Conservation (phyloP, 176 grass and related monocot genomes). For the Microstegium vimineum region DNA sequence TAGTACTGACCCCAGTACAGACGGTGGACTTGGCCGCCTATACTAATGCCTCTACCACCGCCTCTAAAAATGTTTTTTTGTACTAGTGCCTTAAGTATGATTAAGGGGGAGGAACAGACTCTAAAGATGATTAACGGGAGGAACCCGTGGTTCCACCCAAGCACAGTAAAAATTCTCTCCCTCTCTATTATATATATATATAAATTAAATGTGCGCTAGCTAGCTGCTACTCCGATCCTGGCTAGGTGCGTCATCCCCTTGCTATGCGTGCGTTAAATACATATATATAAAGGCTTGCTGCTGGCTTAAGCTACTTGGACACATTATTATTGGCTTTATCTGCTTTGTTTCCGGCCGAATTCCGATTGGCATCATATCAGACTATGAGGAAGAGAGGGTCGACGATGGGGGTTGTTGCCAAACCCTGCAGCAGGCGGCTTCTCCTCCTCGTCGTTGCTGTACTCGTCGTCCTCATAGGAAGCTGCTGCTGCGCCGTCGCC, state of each 20-base stretch:
- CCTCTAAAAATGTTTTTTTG: too few species aligned
- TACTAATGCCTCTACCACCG: too few species aligned
- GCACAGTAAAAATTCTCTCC: too few species aligned
- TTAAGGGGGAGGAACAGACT: too few species aligned
- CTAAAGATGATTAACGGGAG: too few species aligned
- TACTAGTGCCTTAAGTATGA: too few species aligned
- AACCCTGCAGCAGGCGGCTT: neutral
- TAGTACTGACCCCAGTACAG: too few species aligned
- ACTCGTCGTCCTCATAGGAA: neutral
- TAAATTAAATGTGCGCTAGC: too few species aligned
- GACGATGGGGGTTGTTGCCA: neutral
- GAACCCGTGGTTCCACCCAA: too few species aligned
- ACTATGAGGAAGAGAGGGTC: neutral
- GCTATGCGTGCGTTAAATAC: slow-evolving; percentile 36
- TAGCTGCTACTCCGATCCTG: too few species aligned
- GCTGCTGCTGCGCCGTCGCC: neutral
- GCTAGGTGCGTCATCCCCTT: slow-evolving; percentile 45
- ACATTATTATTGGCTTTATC: neutral
- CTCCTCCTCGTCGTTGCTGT: neutral
- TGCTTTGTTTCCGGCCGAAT: neutral
- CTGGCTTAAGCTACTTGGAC: neutral
- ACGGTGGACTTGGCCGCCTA: too few species aligned
- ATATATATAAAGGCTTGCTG: neutral
- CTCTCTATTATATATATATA: too few species aligned
- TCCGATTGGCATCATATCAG: neutral